Base-by-base conservation (phyloP, 1,284 basidiomycete species). In the Pseudozyma tsukubaensis region DNA sequence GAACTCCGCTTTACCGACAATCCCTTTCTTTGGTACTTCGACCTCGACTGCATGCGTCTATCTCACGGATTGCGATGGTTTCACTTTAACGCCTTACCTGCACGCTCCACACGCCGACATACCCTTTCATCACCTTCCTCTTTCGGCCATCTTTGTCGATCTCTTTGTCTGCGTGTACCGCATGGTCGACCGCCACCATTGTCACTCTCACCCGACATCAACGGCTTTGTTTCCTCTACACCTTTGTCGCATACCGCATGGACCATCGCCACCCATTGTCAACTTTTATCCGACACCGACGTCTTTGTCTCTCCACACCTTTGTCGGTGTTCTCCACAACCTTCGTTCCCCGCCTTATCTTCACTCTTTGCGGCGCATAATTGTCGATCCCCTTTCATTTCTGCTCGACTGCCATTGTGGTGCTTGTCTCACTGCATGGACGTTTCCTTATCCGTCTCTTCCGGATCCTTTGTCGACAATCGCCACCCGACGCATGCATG, bases 381-480 rank as follows among this genome's bases (percentile, higher is more conserved):
- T 37, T 39, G 21, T 21, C 36, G 18, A 18, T 39, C 18, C 50
- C 35, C 35, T 50, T 50, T 50, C 29, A 37, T 32, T 10, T 10
- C 29, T 29, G 44, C 44, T 36, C 45, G 13, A 32, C 12, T 24
- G 50, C 50, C 37, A 51, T 51, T 40, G 50, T 51, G 19, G 10
- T 7, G 19, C 45, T 19, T 16, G 9, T 24, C 34, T 36, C 34
- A 19, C 36, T 36, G 32, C 24, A 29, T 29, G 24, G 24, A 29
- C 24, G 24, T 29, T 50, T 36, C 32, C 32, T 6, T 18, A 36
- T 32, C 13, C 32, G 21, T 50, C 29, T 19, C 24, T 16, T 47
- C 21, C 34, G 24, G 24, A 47, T 9, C 24, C 24, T 29, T 36
- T 50, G 34, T 18, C 13, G n/a, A 32, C 18, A 18, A 32, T 12